These are phyloP conservation scores for Carex myosuroides DNA, from an alignment of 176 grass and related monocot genomes.

Conservation along the genomic window DNA sequence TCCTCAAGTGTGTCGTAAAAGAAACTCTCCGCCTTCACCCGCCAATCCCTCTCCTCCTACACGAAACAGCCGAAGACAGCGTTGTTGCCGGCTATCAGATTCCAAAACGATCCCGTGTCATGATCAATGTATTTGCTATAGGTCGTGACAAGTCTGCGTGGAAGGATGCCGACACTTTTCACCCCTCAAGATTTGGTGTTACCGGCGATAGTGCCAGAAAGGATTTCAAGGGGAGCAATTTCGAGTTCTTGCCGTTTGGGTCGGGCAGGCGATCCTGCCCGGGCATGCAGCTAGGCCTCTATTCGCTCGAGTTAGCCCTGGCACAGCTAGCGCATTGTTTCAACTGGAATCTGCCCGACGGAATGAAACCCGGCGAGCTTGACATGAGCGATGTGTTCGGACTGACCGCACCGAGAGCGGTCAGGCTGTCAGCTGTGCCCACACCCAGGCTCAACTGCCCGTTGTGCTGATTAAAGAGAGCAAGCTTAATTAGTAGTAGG, in stretches of 20 bases:
- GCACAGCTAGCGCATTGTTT: constrained; percentile 72
- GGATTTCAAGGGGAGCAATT: constrained; percentile 88
- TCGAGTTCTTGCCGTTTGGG: constrained; percentile 86
- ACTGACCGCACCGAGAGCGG: constrained; percentile 72
- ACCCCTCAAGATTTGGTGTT: constrained; percentile 42
- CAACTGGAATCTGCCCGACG: constrained; percentile 58
- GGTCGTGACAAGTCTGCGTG: constrained; percentile 53
- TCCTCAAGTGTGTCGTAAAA: constrained; percentile 73
- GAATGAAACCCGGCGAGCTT: constrained; percentile 68
- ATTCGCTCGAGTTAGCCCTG: constrained; percentile 54
- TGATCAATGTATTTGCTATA: constrained; percentile 90
- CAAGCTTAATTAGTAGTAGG: background rate
- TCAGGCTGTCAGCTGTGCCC: constrained; percentile 56
- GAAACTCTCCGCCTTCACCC: constrained; percentile 97
- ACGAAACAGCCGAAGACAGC: constrained; percentile 74
- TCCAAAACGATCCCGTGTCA: constrained; percentile 50
- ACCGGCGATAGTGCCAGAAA: constrained; percentile 27
- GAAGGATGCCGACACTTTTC: constrained; percentile 61
- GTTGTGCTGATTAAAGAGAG: constrained; percentile 8
- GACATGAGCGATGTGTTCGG: constrained; percentile 90
- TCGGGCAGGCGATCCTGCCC: constrained; percentile 78
- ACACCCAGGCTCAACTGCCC: constrained; percentile 45
- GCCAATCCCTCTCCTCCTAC: constrained; percentile 80
- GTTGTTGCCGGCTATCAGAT: constrained; percentile 58
- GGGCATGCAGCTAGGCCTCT: constrained; percentile 54